Evolutionary conservation across 2,329 filamentous ascomycete genomes (phyloP).

Genomic region (Fusarium foetens): DNA sequence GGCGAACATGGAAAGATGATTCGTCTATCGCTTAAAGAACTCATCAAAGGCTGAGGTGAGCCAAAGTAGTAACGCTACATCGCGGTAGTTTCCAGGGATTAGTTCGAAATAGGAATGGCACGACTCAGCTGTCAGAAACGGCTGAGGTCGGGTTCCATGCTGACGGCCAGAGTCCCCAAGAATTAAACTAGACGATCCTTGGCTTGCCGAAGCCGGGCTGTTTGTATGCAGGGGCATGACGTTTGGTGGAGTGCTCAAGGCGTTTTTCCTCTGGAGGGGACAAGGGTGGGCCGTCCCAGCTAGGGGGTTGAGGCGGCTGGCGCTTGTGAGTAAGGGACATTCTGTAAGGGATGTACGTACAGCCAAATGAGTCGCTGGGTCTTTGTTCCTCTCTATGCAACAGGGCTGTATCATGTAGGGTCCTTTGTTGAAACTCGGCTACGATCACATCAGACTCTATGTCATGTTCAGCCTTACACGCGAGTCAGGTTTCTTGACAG

Average conservation of each 20-base stretch:
- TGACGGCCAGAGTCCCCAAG: constrained; percentile 16
- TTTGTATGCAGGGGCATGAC: constrained; percentile 26
- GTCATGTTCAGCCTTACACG: constrained; percentile 10
- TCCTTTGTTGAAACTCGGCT: neutral
- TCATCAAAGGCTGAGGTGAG: constrained; percentile 24
- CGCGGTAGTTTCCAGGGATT: neutral
- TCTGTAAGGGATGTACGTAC: neutral
- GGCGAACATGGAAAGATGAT: constrained; percentile 2
- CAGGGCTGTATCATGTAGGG: neutral
- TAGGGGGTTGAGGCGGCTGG: constrained; percentile 2
- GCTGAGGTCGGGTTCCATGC: constrained; percentile 10
- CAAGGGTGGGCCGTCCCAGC: neutral
- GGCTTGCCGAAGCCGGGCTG: constrained; percentile 3
- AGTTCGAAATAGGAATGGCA: neutral
- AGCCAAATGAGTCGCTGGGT: neutral
- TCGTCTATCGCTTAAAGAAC: neutral
- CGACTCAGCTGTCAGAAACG: constrained; percentile 21
- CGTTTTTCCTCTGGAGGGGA: constrained; percentile 11
- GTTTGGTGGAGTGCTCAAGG: constrained; percentile 31
- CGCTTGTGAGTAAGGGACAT: constrained; percentile 5
- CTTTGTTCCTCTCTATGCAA: neutral
- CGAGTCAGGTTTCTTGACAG: constrained; percentile 8
- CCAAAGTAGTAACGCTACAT: constrained; percentile 5
- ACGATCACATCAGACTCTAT: neutral
- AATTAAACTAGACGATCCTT: constrained; percentile 19